Evolutionary conservation across 176 grass and related monocot species (phyloP).

Genomic region (Thinopyrum elongatum): DNA sequence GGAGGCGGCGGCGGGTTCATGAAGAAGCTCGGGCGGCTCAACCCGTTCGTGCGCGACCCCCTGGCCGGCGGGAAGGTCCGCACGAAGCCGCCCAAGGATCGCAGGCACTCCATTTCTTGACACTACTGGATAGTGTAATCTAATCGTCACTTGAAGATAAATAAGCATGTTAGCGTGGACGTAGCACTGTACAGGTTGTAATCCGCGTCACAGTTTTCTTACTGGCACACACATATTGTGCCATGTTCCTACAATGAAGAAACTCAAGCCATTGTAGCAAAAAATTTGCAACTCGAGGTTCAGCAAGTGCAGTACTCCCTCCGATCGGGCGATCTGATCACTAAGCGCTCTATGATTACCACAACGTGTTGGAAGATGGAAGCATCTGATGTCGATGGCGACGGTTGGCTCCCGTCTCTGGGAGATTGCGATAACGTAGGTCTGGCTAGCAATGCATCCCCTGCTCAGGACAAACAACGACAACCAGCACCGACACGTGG

Average conservation of each 20-base stretch:
- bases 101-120: constrained; percentile 81
- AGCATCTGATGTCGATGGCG: background rate
- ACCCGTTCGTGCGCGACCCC: constrained; percentile 59
- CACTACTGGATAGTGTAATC: background rate
- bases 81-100: constrained; percentile 58
- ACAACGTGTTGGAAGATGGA: background rate
- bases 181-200: background rate
- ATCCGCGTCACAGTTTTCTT: background rate
- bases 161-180: background rate
- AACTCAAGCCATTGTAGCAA: background rate
- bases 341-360: too few relatives aligned
- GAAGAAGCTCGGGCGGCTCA: constrained; percentile 70
- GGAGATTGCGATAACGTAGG: constrained; percentile 1
- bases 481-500: background rate
- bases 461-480: background rate
- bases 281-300: background rate
- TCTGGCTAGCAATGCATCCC: constrained; percentile 23
- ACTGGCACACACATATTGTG: background rate
- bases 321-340: background rate
- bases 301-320: background rate
- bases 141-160: background rate
- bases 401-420: background rate
- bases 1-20: constrained; percentile 42
- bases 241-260: background rate
- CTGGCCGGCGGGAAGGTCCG: constrained; percentile 31